Evolutionary conservation across 306 rosid species (phyloP).

Genomic region (Rosa multiflora): DNA sequence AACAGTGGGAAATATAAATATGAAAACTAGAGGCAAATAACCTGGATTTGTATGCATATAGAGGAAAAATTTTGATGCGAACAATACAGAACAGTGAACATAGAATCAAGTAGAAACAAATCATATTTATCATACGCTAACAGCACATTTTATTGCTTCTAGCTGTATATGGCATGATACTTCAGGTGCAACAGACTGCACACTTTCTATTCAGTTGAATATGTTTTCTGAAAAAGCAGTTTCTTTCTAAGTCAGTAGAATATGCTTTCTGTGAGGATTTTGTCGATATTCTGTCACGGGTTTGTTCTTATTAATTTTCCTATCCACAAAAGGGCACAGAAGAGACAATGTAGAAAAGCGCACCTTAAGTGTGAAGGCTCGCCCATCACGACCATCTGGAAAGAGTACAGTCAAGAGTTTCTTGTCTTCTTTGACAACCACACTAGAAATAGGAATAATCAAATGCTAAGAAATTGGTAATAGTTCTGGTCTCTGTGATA

Average conservation of each 20-base stretch:
- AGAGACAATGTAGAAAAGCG: slow-evolving; percentile 14
- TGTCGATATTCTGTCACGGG: not conserved
- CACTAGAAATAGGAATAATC: slow-evolving; percentile 55
- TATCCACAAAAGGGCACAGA: not conserved
- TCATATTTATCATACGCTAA: not conserved
- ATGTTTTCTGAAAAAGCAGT: not conserved
- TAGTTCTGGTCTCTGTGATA: slow-evolving; percentile 12
- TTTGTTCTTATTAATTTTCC: not conserved
- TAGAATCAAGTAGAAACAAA: not conserved
- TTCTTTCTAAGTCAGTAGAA: not conserved
- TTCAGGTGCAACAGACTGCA: not conserved
- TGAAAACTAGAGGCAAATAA: not conserved
- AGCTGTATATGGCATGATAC: not conserved
- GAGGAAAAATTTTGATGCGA: not conserved
- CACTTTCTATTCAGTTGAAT: not conserved
- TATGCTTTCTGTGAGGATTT: not conserved
- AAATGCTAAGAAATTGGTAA: slow-evolving; percentile 35
- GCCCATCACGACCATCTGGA: slow-evolving; percentile 96
- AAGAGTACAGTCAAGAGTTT: slow-evolving; percentile 91
- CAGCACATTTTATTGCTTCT: not conserved
- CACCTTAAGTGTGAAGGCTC: slow-evolving; percentile 96
- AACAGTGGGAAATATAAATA: too few species aligned
- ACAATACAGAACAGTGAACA: not conserved
- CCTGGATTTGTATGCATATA: not conserved
- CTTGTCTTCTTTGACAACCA: slow-evolving; percentile 87